Evolutionary conservation across 1,139 yeast genomes (phyloP).

Genomic region (Saccharomyces hybrid): DNA sequence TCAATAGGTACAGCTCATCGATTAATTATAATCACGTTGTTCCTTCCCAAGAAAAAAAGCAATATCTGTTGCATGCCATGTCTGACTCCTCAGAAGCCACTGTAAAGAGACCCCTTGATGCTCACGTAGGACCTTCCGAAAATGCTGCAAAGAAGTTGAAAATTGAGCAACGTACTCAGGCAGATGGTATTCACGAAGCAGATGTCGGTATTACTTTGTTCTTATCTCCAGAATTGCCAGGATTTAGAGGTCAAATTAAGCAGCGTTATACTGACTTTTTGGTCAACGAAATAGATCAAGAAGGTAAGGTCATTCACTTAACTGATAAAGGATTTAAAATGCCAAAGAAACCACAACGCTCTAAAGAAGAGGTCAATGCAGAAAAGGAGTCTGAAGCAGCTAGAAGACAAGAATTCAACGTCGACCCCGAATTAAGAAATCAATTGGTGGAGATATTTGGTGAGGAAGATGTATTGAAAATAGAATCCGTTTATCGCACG

Average conservation of each 20-base stretch:
- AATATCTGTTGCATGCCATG: background rate
- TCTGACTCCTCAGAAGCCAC: background rate
- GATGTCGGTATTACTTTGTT: conserved; percentile 84
- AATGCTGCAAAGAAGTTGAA: conserved; percentile 9
- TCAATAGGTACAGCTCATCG: background rate
- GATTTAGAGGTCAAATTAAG: conserved; percentile 73
- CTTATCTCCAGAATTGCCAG: conserved; percentile 46
- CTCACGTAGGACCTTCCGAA: conserved; percentile 4
- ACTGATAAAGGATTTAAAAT: conserved; percentile 57
- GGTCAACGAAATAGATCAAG: conserved; percentile 72
- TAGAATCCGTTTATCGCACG: conserved; percentile 50
- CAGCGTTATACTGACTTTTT: conserved; percentile 91
- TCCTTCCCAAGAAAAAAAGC: background rate
- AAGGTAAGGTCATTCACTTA: conserved; percentile 68
- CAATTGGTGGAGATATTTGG: conserved; percentile 51
- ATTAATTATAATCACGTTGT: background rate
- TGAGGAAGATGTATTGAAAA: conserved; percentile 46
- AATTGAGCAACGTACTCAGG: background rate
- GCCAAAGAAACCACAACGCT: conserved; percentile 46
- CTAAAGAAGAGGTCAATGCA: conserved; percentile 37
- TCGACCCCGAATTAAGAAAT: conserved; percentile 40
- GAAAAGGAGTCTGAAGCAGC: conserved; percentile 35
- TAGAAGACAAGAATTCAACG: conserved; percentile 39
- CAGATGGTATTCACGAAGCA: conserved; percentile 37
- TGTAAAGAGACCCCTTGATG: conserved; percentile 6